A percentile compares a stretch with the other conserved stretches of the same genome.
These are phyloP conservation scores for Meyerozyma smithsonii DNA, from an alignment of 1,139 yeast species.

Conservation along the genomic window DNA sequence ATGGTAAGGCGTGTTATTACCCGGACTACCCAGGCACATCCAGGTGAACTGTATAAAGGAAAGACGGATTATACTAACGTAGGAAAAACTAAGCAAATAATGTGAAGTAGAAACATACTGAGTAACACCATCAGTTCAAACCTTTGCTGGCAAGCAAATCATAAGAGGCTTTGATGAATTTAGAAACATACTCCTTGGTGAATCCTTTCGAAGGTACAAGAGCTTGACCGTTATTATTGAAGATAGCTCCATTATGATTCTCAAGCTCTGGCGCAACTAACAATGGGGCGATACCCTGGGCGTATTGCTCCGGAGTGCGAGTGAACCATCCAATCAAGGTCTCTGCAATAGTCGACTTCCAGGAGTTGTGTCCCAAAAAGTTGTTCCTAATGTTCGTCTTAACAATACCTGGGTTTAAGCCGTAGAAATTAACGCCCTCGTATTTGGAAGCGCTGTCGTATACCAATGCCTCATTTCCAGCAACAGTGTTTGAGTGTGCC, in stretches of 20 bases:
- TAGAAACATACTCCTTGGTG: conserved; percentile 18
- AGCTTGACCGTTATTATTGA: conserved; percentile 20
- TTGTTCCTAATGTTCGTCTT: conserved; percentile 27
- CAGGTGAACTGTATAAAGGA: too few relatives aligned
- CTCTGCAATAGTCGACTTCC: conserved; percentile 19
- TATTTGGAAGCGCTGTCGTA: conserved; percentile 14
- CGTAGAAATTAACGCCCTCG: conserved; percentile 18
- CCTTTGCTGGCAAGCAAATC: conserved; percentile 10
- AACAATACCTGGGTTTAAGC: conserved; percentile 32
- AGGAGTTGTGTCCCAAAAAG: conserved; percentile 18
- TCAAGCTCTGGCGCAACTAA: conserved; percentile 23
- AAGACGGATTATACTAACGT: too few relatives aligned
- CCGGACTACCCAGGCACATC: too few relatives aligned
- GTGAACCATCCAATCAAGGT: conserved; percentile 20
- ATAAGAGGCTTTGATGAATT: conserved; percentile 16
- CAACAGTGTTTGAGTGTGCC: conserved; percentile 33
- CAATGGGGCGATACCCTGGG: conserved; percentile 20
- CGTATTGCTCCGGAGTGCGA: conserved; percentile 26
- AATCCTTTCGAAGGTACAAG: conserved; percentile 20
- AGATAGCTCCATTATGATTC: conserved; percentile 18
- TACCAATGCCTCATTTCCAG: conserved; percentile 32
- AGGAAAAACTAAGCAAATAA: too few relatives aligned
- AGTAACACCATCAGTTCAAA: conserved; percentile 19
- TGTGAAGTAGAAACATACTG: too few relatives aligned
- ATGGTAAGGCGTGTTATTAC: too few relatives aligned